phyloP scores from a whole-genome alignment of 345 rosid genomes.

The Salix brachista region DNA sequence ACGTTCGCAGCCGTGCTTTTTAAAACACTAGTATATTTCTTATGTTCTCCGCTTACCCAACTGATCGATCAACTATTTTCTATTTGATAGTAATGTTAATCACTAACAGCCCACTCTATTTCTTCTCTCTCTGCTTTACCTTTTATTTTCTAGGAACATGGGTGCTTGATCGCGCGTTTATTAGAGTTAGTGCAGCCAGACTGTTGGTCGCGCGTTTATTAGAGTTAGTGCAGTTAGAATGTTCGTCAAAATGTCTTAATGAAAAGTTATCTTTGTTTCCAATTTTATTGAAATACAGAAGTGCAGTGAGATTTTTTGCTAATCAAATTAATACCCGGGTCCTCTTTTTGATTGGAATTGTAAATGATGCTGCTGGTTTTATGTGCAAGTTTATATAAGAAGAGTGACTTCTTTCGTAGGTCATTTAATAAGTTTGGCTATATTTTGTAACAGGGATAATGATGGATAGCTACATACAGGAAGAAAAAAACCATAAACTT shows the following conservation, averaged over 20 bases:
- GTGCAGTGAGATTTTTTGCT: neutral
- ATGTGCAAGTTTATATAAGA: neutral
- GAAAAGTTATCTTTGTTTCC: neutral
- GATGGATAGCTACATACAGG: conserved; percentile 46
- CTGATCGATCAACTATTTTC: neutral
- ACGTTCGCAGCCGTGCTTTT: no score
- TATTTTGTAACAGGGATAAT: neutral
- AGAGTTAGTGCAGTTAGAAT: neutral
- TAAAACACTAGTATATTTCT: neutral
- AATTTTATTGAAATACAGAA: neutral
- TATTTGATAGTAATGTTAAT: neutral
- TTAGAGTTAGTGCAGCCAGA: neutral
- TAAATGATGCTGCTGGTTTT: neutral
- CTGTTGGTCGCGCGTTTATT: neutral
- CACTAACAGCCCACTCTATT: neutral
- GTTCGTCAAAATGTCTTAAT: conserved; percentile 1
- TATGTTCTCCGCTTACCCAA: neutral
- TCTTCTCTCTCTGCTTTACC: neutral
- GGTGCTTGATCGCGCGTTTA: no score
- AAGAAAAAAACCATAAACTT: conserved; percentile 53
- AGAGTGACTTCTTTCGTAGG: neutral
- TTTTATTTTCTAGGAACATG: no score
- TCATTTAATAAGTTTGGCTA: neutral
- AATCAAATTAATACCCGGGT: neutral
- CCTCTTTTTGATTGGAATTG: neutral